Percentiles rank a stretch among this genome's conserved stretches.
Conservation (phyloP, 495 filamentous ascomycete genomes). For the Oleoguttula mirabilis region DNA sequence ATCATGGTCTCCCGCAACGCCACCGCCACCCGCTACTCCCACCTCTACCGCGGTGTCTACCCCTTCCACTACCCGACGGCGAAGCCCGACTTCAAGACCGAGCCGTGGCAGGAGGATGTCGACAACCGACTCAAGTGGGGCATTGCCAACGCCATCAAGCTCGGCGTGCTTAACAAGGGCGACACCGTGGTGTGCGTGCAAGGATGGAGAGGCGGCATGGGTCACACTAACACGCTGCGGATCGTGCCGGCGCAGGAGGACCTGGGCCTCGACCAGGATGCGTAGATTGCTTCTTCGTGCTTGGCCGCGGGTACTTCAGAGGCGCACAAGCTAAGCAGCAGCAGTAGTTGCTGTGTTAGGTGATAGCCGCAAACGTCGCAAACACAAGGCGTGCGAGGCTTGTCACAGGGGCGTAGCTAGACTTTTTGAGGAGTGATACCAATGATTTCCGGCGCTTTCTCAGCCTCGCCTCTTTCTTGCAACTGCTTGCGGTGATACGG, state of each 20-base stretch:
- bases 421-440: too few species aligned
- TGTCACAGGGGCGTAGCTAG: too few species aligned
- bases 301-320: too few species aligned
- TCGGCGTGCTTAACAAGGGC: constrained; percentile 69
- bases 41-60: constrained; percentile 95
- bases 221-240: constrained; percentile 81
- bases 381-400: too few species aligned
- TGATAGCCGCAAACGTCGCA: too few species aligned
- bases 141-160: constrained; percentile 66
- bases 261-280: constrained; percentile 29
- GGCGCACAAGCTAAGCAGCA: too few species aligned
- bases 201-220: constrained; percentile 94
- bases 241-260: constrained; percentile 33
- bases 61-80: constrained; percentile 86
- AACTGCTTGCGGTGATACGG: too few species aligned
- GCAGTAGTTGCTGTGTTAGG: too few species aligned
- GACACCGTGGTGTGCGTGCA: constrained; percentile 90
- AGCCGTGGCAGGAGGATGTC: constrained; percentile 97
- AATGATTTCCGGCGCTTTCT: too few species aligned
- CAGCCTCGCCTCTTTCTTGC: too few species aligned
- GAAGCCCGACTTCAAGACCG: constrained; percentile 81
- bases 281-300: too few species aligned
- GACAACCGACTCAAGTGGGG: constrained; percentile 95
- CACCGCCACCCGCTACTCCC: constrained; percentile 72
- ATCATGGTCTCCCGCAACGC: constrained; percentile 92